Evolutionary conservation across 2,329 filamentous ascomycete genomes (phyloP).

Genomic region (Paradendryphiella salina): DNA sequence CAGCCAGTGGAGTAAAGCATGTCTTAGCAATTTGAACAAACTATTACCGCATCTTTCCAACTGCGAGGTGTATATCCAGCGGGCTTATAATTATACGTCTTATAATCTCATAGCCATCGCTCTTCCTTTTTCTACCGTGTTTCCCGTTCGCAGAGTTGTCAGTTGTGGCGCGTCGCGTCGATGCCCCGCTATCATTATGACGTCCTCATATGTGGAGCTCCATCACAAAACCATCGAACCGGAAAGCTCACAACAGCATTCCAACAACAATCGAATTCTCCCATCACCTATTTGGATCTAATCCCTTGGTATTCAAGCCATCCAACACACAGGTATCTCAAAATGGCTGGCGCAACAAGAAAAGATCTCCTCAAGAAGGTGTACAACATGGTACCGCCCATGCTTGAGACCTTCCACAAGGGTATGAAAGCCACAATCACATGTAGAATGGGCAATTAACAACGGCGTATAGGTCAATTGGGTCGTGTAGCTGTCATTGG

Average conservation of each 20-base stretch:
- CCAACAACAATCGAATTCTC: neutral
- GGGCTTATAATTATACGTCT: neutral
- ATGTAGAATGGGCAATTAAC: slow-evolving; percentile 16
- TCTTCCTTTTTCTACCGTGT: neutral
- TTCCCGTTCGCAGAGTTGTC: slow-evolving; percentile 6
- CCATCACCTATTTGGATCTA: neutral
- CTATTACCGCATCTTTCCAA: neutral
- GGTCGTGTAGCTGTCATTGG: slow-evolving; percentile 92
- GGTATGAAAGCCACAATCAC: slow-evolving; percentile 56
- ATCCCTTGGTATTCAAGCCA: neutral
- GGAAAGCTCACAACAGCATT: slow-evolving; percentile 11
- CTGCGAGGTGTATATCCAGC: no score
- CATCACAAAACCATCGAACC: slow-evolving; percentile 15
- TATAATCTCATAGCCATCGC: neutral
- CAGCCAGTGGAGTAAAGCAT: slow-evolving; percentile 11
- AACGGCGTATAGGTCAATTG: slow-evolving; percentile 69
- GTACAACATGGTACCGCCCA: slow-evolving; percentile 87
- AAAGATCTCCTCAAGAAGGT: slow-evolving; percentile 78
- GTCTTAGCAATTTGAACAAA: slow-evolving; percentile 14
- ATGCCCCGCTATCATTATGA: slow-evolving; percentile 30
- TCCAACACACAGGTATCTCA: slow-evolving; percentile 5
- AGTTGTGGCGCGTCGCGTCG: slow-evolving; percentile 22
- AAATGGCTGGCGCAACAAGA: slow-evolving; percentile 62
- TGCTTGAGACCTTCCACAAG: slow-evolving; percentile 96
- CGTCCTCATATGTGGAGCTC: slow-evolving; percentile 17